These are phyloP conservation scores for Thyridium curvatum DNA, from an alignment of 2,329 filamentous ascomycete species.

Conservation along the genomic window DNA sequence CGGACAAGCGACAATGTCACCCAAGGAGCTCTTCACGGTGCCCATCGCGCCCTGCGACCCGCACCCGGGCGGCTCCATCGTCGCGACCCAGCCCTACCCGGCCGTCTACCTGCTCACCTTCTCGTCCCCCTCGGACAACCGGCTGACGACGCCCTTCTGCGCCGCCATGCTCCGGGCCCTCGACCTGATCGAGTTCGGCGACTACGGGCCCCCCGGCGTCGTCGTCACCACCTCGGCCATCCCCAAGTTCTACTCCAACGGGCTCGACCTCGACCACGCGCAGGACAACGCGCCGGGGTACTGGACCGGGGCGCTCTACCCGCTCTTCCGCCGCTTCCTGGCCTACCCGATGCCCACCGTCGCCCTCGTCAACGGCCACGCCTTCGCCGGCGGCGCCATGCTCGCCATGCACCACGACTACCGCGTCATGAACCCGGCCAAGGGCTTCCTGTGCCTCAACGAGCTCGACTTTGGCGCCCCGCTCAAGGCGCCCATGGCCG, in stretches of 20 bases:
- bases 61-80: constrained; percentile 50
- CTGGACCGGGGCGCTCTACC: constrained; percentile 54
- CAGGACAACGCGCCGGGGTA: constrained; percentile 48
- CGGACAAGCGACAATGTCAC: constrained; percentile 12
- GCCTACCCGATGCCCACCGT: constrained; percentile 78
- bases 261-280: constrained; percentile 70
- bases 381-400: constrained; percentile 79
- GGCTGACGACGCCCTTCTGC: constrained; percentile 64
- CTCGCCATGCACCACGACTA: constrained; percentile 79
- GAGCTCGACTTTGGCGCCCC: constrained; percentile 75
- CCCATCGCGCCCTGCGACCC: constrained; percentile 40
- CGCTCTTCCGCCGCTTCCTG: constrained; percentile 57
- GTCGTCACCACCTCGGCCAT: constrained; percentile 72
- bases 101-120: constrained; percentile 69
- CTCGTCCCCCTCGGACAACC: constrained; percentile 67
- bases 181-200: constrained; percentile 64
- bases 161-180: constrained; percentile 62
- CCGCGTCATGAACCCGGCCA: constrained; percentile 63
- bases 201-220: constrained; percentile 57
- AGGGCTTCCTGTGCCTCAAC: constrained; percentile 74
- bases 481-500: constrained; percentile 67
- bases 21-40: constrained; percentile 49
- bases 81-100: constrained; percentile 53
- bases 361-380: constrained; percentile 73
- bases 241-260: constrained; percentile 76